Evolutionary conservation across 2,329 filamentous ascomycete species (phyloP), one percentile per base, ranked within the genome.

Genomic region (Pestalotiopsis sp.): DNA sequence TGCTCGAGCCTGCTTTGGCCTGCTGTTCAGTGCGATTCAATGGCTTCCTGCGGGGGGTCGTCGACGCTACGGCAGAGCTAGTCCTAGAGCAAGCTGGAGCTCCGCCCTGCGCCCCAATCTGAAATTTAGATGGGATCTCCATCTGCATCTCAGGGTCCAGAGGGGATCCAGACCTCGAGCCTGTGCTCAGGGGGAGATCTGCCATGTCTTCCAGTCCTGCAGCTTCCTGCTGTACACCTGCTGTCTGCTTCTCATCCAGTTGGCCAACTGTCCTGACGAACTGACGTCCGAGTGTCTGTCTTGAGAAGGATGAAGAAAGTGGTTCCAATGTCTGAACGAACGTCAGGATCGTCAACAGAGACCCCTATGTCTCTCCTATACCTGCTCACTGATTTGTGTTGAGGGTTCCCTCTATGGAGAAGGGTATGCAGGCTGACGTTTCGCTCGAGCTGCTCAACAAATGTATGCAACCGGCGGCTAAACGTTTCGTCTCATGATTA

Each of bases 71-170:
- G 57, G 23, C 27, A 36, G 57, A 59, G 57, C 57, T 52, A 52
- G 45, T 52, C 45, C 45, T 52, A 52, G 45, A 52, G 45, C 6
- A 23, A 27, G 57, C 57, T 13, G 57, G 59, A 36, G 31, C 59
- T 62, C 59, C 59, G 59, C 59, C 20, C 59, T 62, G 59, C 59
- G 59, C 59, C 59, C 59, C 59, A 62, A 62, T 36, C 59, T 36
- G 59, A 62, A 62, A 62, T 36, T 39, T 62, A 62, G 59, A 38
- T 36, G n/a, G 25, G 31, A 39, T 62, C 59, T 38, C n/a, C 14
- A 20, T 14, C 36, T 36, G 27, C 59, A n/a, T 62, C 59, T 38
- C n/a, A 36, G 59, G 59, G 27, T 36, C 57, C 25, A 11, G 57
- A 59, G 25, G 31, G 31, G 31, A 36, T 59, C 59, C 59, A 62